phyloP scores from a whole-genome alignment of 768 basidiomycete genomes.

The Leccinum subgranulosum region DNA sequence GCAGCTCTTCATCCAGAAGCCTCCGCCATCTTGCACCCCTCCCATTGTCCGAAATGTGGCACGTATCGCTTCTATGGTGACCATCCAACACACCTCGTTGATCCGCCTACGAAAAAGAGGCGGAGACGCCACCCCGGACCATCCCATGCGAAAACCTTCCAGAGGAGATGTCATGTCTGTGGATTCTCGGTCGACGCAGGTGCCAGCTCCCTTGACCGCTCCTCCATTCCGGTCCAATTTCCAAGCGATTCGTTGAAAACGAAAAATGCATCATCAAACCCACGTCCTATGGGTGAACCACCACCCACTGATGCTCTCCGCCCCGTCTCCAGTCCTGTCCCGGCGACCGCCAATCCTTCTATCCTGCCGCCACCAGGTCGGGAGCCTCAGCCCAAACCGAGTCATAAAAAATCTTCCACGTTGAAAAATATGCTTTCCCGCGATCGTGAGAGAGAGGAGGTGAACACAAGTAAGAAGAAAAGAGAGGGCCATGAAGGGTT shows the following conservation, averaged over 20 bases:
- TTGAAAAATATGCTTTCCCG: slow-evolving; percentile 63
- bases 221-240: neutral
- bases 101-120: slow-evolving; percentile 22
- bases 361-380: slow-evolving; percentile 1
- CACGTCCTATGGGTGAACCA: neutral
- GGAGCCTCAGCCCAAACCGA: slow-evolving; percentile 41
- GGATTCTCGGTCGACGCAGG: slow-evolving; percentile 11
- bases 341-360: neutral
- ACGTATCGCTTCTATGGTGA: slow-evolving; percentile 42
- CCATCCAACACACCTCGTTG: slow-evolving; percentile 33
- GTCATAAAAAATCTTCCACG: slow-evolving; percentile 36
- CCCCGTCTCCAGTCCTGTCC: neutral
- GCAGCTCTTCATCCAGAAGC: slow-evolving; percentile 28
- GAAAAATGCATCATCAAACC: neutral
- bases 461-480: slow-evolving; percentile 17
- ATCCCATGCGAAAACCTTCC: slow-evolving; percentile 1
- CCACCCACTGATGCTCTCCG: neutral
- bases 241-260: neutral
- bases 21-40: slow-evolving; percentile 16
- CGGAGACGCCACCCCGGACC: slow-evolving; percentile 1
- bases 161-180: slow-evolving; percentile 21
- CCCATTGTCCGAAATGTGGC: slow-evolving; percentile 56
- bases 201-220: neutral
- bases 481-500: slow-evolving; percentile 38
- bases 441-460: slow-evolving; percentile 48